Evolutionary conservation across 306 rosid species (phyloP).

Genomic region (Carpinus fangiana): DNA sequence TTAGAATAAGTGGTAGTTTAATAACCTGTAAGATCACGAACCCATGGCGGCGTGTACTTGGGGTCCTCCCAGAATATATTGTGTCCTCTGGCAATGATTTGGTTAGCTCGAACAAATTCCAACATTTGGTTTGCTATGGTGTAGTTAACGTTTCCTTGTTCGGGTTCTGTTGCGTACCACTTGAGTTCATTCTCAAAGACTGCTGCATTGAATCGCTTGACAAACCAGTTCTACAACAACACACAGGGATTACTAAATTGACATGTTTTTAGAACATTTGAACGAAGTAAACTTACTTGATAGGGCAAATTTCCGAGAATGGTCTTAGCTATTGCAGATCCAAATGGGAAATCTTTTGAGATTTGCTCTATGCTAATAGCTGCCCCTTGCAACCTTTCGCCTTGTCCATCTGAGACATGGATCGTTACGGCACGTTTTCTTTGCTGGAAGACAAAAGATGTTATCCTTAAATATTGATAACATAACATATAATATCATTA

Average conservation of each 20-base stretch:
- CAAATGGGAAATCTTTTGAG: constrained; percentile 80
- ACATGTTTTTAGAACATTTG: background rate
- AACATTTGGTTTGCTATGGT: constrained; percentile 70
- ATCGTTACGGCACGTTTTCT: constrained; percentile 76
- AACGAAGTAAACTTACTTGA: constrained; percentile 47
- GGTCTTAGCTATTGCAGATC: constrained; percentile 85
- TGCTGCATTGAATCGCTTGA: constrained; percentile 74
- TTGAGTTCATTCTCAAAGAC: constrained; percentile 94
- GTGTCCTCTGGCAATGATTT: constrained; percentile 78
- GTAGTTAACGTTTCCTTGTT: constrained; percentile 67
- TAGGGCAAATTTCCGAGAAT: constrained; percentile 76
- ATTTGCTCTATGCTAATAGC: constrained; percentile 46
- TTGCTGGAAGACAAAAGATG: constrained; percentile 37
- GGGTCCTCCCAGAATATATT: constrained; percentile 98
- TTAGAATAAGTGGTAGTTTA: too few species aligned
- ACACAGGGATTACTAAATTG: too few species aligned
- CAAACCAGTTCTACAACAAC: constrained; percentile 69
- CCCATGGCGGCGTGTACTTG: constrained; percentile 69
- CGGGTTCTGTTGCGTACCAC: constrained; percentile 90
- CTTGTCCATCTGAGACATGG: constrained; percentile 65
- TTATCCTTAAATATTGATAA: background rate
- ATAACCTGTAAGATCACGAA: constrained; percentile 51
- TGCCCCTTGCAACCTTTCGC: constrained; percentile 64
- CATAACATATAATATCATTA: background rate
- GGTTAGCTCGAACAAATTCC: constrained; percentile 63